Percentiles rank a stretch among this genome's conserved stretches.
phyloP scores from a whole-genome alignment of 2,329 filamentous ascomycete genomes.

The Aspergillus niger region DNA sequence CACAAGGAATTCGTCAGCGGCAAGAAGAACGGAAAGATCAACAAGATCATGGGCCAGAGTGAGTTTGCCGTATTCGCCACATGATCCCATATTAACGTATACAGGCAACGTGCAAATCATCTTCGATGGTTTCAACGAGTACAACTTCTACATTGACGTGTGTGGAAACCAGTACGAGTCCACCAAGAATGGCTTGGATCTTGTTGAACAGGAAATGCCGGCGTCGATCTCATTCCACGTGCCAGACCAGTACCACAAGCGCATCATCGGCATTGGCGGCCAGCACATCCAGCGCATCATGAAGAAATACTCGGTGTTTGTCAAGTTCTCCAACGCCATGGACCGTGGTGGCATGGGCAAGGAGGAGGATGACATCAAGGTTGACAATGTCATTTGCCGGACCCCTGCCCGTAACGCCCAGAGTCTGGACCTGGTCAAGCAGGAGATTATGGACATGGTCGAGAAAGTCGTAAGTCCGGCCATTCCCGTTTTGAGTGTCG shows the following conservation, averaged over 20 bases:
- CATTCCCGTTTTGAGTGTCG: constrained; percentile 7
- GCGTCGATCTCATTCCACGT: constrained; percentile 99
- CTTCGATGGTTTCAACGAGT: constrained; percentile 98
- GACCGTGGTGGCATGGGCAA: constrained; percentile 90
- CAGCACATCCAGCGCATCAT: constrained; percentile 99
- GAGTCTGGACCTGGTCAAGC: constrained; percentile 94
- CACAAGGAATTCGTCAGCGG: constrained; percentile 99
- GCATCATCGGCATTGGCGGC: constrained; percentile 96
- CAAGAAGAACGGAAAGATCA: constrained; percentile 99
- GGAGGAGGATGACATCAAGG: constrained; percentile 96
- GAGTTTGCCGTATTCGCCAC: constrained; percentile 33
- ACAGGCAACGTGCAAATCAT: constrained; percentile 93
- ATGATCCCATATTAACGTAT: constrained; percentile 21
- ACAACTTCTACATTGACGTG: constrained; percentile 99
- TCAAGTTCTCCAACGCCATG: constrained; percentile 99
- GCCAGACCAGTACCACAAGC: constrained; percentile 98
- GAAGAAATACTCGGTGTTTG: constrained; percentile 99
- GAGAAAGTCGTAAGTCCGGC: constrained; percentile 73
- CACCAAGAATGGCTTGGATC: constrained; percentile 84
- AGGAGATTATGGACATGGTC: constrained; percentile 99
- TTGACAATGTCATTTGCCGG: constrained; percentile 98
- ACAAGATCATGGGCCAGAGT: constrained; percentile 99
- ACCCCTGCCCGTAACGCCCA: constrained; percentile 96
- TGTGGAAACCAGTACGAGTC: constrained; percentile 90
- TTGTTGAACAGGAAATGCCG: constrained; percentile 99